phyloP scores from a whole-genome alignment of 2,329 filamentous ascomycete genomes.

The Clonostachys rosea region DNA sequence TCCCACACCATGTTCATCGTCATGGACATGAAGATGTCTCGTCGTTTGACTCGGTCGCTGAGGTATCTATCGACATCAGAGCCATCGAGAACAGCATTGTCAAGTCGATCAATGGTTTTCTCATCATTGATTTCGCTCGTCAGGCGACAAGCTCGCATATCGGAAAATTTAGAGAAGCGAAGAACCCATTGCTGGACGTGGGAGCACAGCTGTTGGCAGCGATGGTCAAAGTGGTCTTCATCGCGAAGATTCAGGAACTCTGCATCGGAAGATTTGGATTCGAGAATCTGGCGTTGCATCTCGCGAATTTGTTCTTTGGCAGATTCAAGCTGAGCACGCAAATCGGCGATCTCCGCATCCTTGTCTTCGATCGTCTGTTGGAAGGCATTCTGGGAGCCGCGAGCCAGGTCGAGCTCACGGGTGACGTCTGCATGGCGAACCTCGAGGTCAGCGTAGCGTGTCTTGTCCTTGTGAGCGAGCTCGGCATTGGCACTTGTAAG shows the following conservation, averaged over 20 bases:
- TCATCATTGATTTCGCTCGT: constrained; percentile 85
- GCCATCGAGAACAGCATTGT: constrained; percentile 91
- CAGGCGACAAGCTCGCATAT: constrained; percentile 80
- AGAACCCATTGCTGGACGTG: constrained; percentile 97
- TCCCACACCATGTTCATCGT: constrained; percentile 99
- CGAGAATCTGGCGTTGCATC: constrained; percentile 49
- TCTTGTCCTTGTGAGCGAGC: constrained; percentile 66
- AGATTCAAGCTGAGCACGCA: constrained; percentile 73
- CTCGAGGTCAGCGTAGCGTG: constrained; percentile 65
- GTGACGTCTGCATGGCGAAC: constrained; percentile 60
- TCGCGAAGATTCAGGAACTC: constrained; percentile 77
- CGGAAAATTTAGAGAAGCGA: constrained; percentile 96
- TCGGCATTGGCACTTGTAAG: constrained; percentile 74
- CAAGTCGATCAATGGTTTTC: constrained; percentile 88
- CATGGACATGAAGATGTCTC: constrained; percentile 97
- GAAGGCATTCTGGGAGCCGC: constrained; percentile 58
- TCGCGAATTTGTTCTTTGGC: constrained; percentile 59
- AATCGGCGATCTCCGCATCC: constrained; percentile 74
- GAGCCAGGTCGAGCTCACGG: constrained; percentile 65
- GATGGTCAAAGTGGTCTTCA: constrained; percentile 92
- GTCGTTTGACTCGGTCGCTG: constrained; percentile 77
- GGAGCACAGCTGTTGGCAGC: constrained; percentile 90
- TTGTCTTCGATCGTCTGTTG: constrained; percentile 69
- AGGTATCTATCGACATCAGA: constrained; percentile 89
- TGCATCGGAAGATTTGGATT: constrained; percentile 54